Evolutionary conservation across 2,329 filamentous ascomycete genomes (phyloP), one percentile per base, ranked within the genome.

Genomic region (Phaeomoniella chlamydospora): DNA sequence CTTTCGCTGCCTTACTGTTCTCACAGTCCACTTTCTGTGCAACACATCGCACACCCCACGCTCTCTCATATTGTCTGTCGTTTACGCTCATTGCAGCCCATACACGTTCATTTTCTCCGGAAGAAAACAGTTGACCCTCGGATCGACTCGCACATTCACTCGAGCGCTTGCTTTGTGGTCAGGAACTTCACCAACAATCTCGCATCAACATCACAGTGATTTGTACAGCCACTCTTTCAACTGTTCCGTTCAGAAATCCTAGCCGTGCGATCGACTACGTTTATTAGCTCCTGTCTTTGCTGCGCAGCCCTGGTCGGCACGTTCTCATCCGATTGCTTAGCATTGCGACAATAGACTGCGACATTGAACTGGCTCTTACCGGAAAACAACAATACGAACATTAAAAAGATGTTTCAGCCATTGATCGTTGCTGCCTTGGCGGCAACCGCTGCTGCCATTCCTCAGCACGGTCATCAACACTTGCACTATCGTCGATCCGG

Each of bases 391-490:
- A n/a, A 26, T 26, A 26, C n/a, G 9, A 26, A 26, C 22, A 26
- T 9, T n/a, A 26, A 26, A 9, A 26, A 9, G 22, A 26, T 26
- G 22, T 26, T 9, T 26, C 22, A 26, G n/a, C n/a, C 22, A 26
- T n/a, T 39, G 18, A 29, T 48, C 39, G 31, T 46, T 37, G 40
- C 40, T 38, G 38, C 48, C 12, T 44, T 45, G 32, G 39, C 38
- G 39, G 40, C 46, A 32, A 39, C 37, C 26, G 45, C 40, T 18
- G 15, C 44, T 26, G 46, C 46, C 34, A 36, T 42, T 30, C 47
- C 46, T 36, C 41, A 45, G 29, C 36, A 41, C 33, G 40, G 42
- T 32, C 41, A 44, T 36, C 38, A 36, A 31, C 41, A 39, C 15
- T 41, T 43, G 37, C 45, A 37, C 41, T 40, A 34, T 36, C 43